phyloP scores from a whole-genome alignment of 257 asterid genomes.

The Mitragyna speciosa region DNA sequence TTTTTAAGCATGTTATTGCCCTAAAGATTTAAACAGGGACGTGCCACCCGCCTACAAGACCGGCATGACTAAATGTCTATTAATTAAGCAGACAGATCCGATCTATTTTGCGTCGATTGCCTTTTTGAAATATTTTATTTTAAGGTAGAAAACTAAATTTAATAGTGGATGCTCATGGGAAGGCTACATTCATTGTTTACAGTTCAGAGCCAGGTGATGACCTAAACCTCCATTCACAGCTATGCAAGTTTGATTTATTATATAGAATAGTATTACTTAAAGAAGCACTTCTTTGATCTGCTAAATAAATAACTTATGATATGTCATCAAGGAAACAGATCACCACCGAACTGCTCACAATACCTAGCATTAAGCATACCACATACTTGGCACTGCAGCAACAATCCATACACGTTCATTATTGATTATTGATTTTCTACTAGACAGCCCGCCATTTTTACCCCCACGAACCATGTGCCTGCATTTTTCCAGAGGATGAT shows the following conservation, averaged over 20 bases:
- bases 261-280: background rate
- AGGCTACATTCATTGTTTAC: conserved; percentile 40
- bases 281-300: background rate
- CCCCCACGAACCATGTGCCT: conserved; percentile 1
- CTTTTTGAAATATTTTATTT: conserved; percentile 25
- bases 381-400: background rate
- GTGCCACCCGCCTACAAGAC: conserved; percentile 41
- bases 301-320: background rate
- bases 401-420: background rate
- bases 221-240: background rate
- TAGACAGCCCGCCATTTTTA: background rate
- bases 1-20: background rate
- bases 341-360: background rate
- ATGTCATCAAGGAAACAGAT: background rate
- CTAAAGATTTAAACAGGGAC: conserved; percentile 12
- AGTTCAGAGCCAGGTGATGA: conserved; percentile 28
- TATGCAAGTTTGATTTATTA: conserved; percentile 13
- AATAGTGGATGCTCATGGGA: conserved; percentile 9
- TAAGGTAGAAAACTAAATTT: conserved; percentile 5
- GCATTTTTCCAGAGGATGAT: background rate
- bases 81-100: conserved; percentile 45
- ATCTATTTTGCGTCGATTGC: conserved; percentile 41
- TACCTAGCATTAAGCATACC: background rate
- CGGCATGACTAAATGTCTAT: conserved; percentile 35
- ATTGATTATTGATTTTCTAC: background rate